phyloP scores from a whole-genome alignment of 2,329 filamentous ascomycete species.

The Beauveria sp. region DNA sequence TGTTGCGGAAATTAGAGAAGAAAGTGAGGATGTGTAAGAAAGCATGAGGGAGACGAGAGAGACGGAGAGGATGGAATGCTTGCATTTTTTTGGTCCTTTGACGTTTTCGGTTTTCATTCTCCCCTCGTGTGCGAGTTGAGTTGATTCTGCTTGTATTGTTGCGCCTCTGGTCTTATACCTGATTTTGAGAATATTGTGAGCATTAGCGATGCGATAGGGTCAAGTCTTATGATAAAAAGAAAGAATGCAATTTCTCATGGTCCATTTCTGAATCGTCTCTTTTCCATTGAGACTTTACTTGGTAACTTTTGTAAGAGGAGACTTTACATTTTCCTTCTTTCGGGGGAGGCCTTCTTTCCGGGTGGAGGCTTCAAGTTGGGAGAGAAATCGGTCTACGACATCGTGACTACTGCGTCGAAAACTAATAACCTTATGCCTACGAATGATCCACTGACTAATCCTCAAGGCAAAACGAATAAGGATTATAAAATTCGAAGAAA shows the following conservation, averaged over 20 bases:
- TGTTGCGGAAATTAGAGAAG: conserved; percentile 9
- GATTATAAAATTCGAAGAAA: no score
- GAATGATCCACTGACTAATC: no score
- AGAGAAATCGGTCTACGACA: no score
- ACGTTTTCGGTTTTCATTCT: neutral
- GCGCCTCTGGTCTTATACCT: conserved; percentile 3
- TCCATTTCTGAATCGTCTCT: neutral
- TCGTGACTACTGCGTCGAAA: no score
- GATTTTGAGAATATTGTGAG: conserved; percentile 12
- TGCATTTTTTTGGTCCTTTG: conserved; percentile 9
- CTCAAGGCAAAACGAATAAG: no score
- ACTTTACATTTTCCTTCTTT: no score
- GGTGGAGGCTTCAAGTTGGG: no score
- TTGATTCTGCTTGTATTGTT: conserved; percentile 1
- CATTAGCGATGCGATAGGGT: conserved; percentile 13
- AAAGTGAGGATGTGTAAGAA: conserved; percentile 11
- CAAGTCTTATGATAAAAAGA: conserved; percentile 10
- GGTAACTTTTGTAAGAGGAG: no score
- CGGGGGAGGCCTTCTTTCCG: no score
- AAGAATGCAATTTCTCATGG: conserved; percentile 5
- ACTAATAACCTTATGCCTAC: no score
- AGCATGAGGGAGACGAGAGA: neutral
- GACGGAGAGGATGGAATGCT: conserved; percentile 14
- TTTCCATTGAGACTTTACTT: neutral
- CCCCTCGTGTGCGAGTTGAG: neutral